phyloP scores from a whole-genome alignment of 2,329 filamentous ascomycete species.

The Curvularia verruculosa region DNA sequence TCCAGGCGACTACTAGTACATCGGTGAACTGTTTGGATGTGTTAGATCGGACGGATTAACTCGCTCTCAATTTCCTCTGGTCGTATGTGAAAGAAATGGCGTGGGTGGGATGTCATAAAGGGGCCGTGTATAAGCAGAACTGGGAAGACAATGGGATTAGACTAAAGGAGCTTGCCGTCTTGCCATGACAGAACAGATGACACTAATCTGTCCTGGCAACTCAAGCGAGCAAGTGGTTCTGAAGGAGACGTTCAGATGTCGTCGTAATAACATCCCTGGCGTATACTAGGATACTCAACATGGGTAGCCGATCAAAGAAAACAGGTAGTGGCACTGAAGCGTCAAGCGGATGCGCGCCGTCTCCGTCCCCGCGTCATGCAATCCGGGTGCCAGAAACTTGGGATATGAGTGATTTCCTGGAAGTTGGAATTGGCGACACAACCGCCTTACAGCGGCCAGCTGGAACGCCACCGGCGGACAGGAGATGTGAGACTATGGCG shows the following conservation, averaged over 20 bases:
- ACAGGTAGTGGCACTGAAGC: slow-evolving; percentile 6
- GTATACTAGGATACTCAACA: slow-evolving; percentile 18
- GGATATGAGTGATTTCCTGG: slow-evolving; percentile 4
- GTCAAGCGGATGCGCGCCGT: slow-evolving; percentile 12
- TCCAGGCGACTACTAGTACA: slow-evolving; percentile 16
- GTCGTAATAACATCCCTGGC: slow-evolving; percentile 15
- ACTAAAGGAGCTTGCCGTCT: neutral
- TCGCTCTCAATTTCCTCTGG: neutral
- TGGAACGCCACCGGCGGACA: neutral
- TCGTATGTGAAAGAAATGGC: slow-evolving; percentile 8
- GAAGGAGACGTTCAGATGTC: neutral
- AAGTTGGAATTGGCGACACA: neutral
- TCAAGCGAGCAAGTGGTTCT: neutral
- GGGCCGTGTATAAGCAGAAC: neutral
- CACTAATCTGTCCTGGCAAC: neutral
- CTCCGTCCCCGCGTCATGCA: slow-evolving; percentile 13
- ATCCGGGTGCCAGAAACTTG: slow-evolving; percentile 14
- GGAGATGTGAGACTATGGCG: slow-evolving; percentile 3
- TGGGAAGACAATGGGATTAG: neutral
- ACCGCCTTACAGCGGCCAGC: neutral
- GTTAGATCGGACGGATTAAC: neutral
- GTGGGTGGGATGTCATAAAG: neutral
- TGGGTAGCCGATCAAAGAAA: slow-evolving; percentile 18
- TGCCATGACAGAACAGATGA: neutral
- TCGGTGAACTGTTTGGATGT: slow-evolving; percentile 4